Evolutionary conservation across 805 yeast genomes (phyloP), one percentile per base, ranked within the genome.

Genomic region (Spencermartinsiella europaea): DNA sequence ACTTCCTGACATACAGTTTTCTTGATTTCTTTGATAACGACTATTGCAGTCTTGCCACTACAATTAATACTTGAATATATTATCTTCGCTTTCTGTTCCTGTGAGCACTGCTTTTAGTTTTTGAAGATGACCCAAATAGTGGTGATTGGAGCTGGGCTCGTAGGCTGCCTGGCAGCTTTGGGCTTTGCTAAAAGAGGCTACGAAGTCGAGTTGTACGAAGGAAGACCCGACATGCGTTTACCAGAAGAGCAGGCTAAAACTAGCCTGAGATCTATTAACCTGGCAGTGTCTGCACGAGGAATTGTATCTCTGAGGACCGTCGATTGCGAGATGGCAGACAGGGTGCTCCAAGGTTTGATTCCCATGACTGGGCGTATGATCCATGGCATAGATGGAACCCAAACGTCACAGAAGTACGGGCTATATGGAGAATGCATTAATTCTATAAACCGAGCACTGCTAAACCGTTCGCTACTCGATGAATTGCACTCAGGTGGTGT

Each of bases 321-420:
- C 10, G 89, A 84, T 59, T 61, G 66, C 0, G 73, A 68, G 12
- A 70, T 88, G 70, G 79, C 83, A 10, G 63, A 68, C 0, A 59
- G 80, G 21, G 73, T 88, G 1, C 58, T 84, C 50, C 65, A 70
- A 27, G 76, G 77, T 36, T 76, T 85, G 20, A 83, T 86, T 21
- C 96, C 96, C 2, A 85, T 90, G 91, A 68, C 76, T 36, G 96
- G 95, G 1, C 71, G 97, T 37, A 88, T 89, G 96, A 80, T 90
- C 48, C 97, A 90, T 63, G 83, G 82, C 52, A 42, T 66, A 12
- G 57, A 71, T 10, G 95, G 95, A 0, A 63, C 65, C 17, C 81
- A 80, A 60, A 80, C 75, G 52, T 71, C 84, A 25, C 95, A 89
- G 58, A 54, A 69, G 38, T 90, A 90, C 63, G 96, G 95, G 3